These are phyloP conservation scores for Schizosaccharomyces lindneri DNA, from an alignment of 805 yeast species.

Conservation along the genomic window DNA sequence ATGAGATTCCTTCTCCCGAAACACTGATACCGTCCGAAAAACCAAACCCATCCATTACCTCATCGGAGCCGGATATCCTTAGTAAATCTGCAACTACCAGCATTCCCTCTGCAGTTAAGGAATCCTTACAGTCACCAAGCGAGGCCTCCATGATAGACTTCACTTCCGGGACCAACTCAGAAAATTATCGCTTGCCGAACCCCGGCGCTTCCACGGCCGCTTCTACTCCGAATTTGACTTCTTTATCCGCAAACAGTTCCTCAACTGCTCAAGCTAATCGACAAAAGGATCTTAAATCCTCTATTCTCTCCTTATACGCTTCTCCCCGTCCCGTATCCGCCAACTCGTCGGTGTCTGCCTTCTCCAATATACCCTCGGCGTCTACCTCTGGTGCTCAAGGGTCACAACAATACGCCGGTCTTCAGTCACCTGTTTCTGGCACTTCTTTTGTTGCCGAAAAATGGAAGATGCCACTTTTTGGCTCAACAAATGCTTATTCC, in stretches of 20 bases:
- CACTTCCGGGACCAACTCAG: neutral
- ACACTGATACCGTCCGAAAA: slow-evolving; percentile 6
- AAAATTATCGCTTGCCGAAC: slow-evolving; percentile 9
- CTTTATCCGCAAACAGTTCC: slow-evolving; percentile 2
- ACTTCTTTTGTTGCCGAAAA: neutral
- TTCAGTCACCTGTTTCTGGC: neutral
- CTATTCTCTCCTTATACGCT: slow-evolving; percentile 62
- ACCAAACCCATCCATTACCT: neutral
- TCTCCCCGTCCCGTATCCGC: slow-evolving; percentile 19
- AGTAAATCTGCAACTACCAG: neutral
- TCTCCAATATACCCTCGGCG: neutral
- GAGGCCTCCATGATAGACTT: neutral
- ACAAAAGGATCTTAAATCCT: slow-evolving; percentile 74
- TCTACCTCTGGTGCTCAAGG: neutral
- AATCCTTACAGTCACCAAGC: neutral
- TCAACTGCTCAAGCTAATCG: slow-evolving; percentile 10
- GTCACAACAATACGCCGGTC: neutral
- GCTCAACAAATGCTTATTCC: neutral
- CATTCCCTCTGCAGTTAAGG: neutral
- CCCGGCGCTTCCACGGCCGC: slow-evolving; percentile 4
- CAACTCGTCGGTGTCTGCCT: neutral
- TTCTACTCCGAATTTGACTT: slow-evolving; percentile 5
- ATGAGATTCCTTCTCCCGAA: slow-evolving; percentile 33
- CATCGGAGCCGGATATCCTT: neutral
- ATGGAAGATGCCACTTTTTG: neutral